Percentiles rank a stretch among this genome's conserved stretches.
Conservation (phyloP, 768 basidiomycete genomes). For the Leccinellum albellum region DNA sequence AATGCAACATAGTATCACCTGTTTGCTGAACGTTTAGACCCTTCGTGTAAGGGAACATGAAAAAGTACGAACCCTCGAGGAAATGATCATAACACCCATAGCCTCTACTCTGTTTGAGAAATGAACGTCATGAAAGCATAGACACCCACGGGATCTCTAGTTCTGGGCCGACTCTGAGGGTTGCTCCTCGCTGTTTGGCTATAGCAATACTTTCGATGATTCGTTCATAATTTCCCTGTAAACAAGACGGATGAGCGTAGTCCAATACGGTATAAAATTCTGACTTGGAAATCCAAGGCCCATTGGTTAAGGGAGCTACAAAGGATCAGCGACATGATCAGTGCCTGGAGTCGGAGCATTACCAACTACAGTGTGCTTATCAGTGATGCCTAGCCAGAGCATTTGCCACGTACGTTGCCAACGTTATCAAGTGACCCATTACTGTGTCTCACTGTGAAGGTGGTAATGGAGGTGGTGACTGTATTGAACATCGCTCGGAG, state of each 20-base stretch:
- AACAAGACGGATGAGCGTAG: neutral
- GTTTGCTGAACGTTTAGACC: neutral
- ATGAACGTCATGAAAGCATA: neutral
- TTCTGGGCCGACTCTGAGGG: constrained; percentile 92
- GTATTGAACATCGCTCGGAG: neutral
- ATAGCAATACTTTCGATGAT: constrained; percentile 84
- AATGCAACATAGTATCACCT: constrained; percentile 96
- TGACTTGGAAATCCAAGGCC: constrained; percentile 91
- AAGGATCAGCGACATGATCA: constrained; percentile 12
- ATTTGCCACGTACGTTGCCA: constrained; percentile 67
- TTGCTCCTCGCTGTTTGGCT: constrained; percentile 86
- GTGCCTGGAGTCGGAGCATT: neutral
- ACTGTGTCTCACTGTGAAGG: neutral
- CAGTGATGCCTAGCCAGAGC: neutral
- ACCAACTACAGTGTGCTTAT: constrained; percentile 23
- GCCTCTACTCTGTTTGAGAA: constrained; percentile 49
- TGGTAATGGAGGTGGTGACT: neutral
- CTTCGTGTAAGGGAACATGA: neutral
- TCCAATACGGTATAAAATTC: constrained; percentile 2
- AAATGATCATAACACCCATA: constrained; percentile 99
- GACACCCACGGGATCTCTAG: constrained; percentile 82
- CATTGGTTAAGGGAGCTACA: constrained; percentile 91
- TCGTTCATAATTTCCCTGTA: constrained; percentile 87
- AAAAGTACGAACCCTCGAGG: constrained; percentile 66
- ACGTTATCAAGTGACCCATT: constrained; percentile 84